phyloP scores from a whole-genome alignment of 805 yeast species.

The Ascoidea tarda region DNA sequence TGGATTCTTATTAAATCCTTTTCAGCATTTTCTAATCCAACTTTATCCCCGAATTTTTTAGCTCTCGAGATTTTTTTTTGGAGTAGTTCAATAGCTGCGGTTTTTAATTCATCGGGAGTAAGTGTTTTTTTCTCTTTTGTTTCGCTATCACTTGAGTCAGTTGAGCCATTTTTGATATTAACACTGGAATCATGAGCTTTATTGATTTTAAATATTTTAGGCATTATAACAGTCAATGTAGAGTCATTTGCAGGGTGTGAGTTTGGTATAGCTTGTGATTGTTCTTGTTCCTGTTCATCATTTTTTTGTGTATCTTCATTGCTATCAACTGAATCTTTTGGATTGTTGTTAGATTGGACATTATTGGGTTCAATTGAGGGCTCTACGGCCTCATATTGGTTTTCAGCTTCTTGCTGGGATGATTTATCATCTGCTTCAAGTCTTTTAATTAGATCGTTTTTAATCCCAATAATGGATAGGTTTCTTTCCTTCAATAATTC shows the following conservation, averaged over 20 bases:
- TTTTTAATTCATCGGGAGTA: conserved; percentile 59
- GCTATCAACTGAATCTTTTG: conserved; percentile 1
- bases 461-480: conserved; percentile 62
- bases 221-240: conserved; percentile 5
- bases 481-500: conserved; percentile 57
- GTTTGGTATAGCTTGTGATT: conserved; percentile 4
- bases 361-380: conserved; percentile 11
- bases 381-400: conserved; percentile 11
- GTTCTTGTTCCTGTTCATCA: conserved; percentile 6
- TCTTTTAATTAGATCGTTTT: conserved; percentile 60
- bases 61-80: conserved; percentile 58
- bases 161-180: conserved; percentile 3
- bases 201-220: not conserved
- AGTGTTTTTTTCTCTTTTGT: conserved; percentile 21
- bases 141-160: conserved; percentile 7
- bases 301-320: conserved; percentile 4
- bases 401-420: conserved; percentile 31
- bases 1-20: conserved; percentile 57
- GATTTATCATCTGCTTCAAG: conserved; percentile 17
- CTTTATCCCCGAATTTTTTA: conserved; percentile 55
- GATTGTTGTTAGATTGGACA: conserved; percentile 8
- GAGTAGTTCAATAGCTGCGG: conserved; percentile 51
- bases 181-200: not conserved
- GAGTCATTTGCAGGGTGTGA: conserved; percentile 4
- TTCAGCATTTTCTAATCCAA: conserved; percentile 34